Base-by-base conservation (phyloP, 2,329 filamentous ascomycete species). In the Neoscytalidium dimidiatum region DNA sequence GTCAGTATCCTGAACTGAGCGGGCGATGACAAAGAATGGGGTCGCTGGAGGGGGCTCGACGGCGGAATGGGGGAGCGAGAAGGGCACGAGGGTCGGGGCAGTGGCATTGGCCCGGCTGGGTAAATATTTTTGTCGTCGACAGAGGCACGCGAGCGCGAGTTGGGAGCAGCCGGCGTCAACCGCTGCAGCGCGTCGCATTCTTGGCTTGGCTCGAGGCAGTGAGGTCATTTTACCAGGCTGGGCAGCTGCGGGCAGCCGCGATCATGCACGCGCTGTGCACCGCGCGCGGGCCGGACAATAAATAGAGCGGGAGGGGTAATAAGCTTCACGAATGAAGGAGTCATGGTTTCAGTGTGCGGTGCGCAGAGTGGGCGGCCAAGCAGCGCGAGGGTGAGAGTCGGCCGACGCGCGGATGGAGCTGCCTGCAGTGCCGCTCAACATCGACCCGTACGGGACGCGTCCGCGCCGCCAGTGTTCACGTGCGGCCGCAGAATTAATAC, bases 1-100 rank as follows among this genome's bases (percentile, higher is more conserved):
- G 79, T 82, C 28, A 82, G 78, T 67, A 68, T 82, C 38, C 28
- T 60, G 31, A 65, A 65, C 29, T 65, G 52, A 64, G 14, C 38
- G 13, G 38, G 38, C 38, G 38, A 41, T 23, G 48, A 14, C 56
- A 29, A 64, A 35, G 48, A 53, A 64, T 44, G 35, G 48, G 41
- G 48, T 19, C 17, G 44, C 31, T 26, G 26, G 17, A 26, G 46
- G 31, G n/a, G 49, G 29, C 29, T 21, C 29, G 49, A 19, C 29
- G 29, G 44, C 38, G 38, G 38, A 41, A 41, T 41, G 38, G 14
- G n/a, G 8, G 11, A 41, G 38, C 38, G 38, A 41, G 13, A 17
- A 14, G 38, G n/a, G 13, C 4, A 14, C 31, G 21, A 48, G 31
- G 19, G 53, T 33, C 41, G n/a, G n/a, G n/a, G 26, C 57, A 19